Percentiles rank a stretch among this genome's conserved stretches.
Evolutionary conservation across 208 protist species (phyloP).

Genomic region (Porcisia deanei): DNA sequence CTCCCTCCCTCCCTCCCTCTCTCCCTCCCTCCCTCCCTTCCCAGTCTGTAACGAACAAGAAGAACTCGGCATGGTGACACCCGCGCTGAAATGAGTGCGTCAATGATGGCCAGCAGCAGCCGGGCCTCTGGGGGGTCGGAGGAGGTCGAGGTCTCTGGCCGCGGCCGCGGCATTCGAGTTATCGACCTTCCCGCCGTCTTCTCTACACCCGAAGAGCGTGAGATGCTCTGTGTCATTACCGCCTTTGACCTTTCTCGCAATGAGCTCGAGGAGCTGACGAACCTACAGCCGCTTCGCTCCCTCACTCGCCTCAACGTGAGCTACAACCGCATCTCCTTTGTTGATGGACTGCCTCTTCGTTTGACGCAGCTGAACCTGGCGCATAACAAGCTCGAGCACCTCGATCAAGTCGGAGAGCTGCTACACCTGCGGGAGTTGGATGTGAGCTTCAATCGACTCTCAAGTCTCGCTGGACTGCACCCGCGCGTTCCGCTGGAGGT

Average conservation of each 20-base stretch:
- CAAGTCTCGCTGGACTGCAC: conserved; percentile 52
- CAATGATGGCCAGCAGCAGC: conserved; percentile 21
- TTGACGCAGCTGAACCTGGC: conserved; percentile 75
- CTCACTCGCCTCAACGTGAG: conserved; percentile 66
- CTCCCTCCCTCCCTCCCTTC: not conserved
- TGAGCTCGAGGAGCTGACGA: conserved; percentile 48
- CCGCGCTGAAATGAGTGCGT: not conserved
- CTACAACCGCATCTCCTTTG: conserved; percentile 62
- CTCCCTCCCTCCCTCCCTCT: no score
- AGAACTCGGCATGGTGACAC: not conserved
- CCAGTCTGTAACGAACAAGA: not conserved
- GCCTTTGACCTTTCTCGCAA: conserved; percentile 87
- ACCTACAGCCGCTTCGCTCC: conserved; percentile 58
- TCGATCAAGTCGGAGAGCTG: conserved; percentile 66
- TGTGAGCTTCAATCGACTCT: conserved; percentile 74
- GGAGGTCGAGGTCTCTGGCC: conserved; percentile 71
- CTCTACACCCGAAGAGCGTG: conserved; percentile 46
- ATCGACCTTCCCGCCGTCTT: conserved; percentile 83
- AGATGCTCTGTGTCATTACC: conserved; percentile 68
- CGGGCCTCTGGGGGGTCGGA: conserved; percentile 15
- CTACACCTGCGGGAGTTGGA: conserved; percentile 73
- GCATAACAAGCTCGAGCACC: conserved; percentile 68
- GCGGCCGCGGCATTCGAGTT: conserved; percentile 63
- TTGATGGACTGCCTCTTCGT: conserved; percentile 56
- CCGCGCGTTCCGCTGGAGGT: conserved; percentile 52